Evolutionary conservation across 352 stramenopile species (phyloP).

Genomic region (Globisporangium megalacanthum): DNA sequence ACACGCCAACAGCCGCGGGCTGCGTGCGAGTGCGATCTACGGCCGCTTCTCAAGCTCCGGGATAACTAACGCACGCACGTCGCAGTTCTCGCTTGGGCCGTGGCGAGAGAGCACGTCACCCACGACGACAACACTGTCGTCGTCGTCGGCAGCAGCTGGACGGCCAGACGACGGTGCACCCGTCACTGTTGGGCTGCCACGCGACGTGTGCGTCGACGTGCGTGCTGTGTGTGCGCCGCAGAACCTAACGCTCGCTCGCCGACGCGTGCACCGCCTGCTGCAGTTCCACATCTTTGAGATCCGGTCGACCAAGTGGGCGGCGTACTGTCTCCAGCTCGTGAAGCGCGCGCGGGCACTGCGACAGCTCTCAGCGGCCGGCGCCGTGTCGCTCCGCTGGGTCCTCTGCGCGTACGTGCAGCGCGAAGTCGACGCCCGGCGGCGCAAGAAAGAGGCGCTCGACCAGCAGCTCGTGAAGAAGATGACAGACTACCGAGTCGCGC

Average conservation of each 20-base stretch:
- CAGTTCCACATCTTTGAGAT: slow-evolving; percentile 66
- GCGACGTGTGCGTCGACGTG: slow-evolving; percentile 43
- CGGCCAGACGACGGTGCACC: slow-evolving; percentile 26
- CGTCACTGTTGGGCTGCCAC: slow-evolving; percentile 27
- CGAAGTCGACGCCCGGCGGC: slow-evolving; percentile 34
- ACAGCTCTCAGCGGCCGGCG: slow-evolving; percentile 21
- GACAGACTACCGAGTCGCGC: slow-evolving; percentile 76
- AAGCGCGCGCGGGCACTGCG: slow-evolving; percentile 23
- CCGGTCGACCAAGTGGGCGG: slow-evolving; percentile 71
- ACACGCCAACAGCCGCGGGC: not conserved
- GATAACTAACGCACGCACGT: not conserved
- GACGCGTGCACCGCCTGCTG: slow-evolving; percentile 33
- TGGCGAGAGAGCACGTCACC: slow-evolving; percentile 5
- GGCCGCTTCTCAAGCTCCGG: slow-evolving; percentile 2
- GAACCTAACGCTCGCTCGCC: slow-evolving; percentile 17
- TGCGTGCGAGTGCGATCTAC: slow-evolving; percentile 12
- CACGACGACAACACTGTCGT: not conserved
- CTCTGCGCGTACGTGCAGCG: slow-evolving; percentile 52
- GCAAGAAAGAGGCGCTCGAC: slow-evolving; percentile 40
- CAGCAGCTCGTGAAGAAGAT: slow-evolving; percentile 68
- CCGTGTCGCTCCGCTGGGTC: slow-evolving; percentile 56
- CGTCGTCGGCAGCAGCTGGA: not conserved
- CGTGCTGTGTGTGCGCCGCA: slow-evolving; percentile 32
- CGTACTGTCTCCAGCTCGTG: slow-evolving; percentile 68
- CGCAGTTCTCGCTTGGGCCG: slow-evolving; percentile 12